Base-by-base conservation (phyloP, 2,329 filamentous ascomycete species). In the Trichophyton schoenleinii region DNA sequence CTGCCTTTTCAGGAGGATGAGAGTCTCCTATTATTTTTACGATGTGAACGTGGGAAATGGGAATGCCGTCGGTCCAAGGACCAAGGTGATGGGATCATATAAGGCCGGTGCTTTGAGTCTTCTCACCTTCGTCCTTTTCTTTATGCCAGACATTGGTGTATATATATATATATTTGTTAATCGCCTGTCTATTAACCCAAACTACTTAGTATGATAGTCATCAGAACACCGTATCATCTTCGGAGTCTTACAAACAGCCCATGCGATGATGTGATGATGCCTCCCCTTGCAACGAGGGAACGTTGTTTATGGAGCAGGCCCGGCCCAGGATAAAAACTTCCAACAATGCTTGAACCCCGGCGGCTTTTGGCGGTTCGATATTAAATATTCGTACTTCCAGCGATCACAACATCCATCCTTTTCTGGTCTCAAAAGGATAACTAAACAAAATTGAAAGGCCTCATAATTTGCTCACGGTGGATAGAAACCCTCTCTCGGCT, bases 291-390 rank as follows among this genome's bases (percentile, higher is more conserved):
- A 28, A 31, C 28, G 7, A 31, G 9, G 20, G 11, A 4, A 52
- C 11, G 8, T 28, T 52, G 20, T 6, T 52, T 28, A 44, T 44
- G 41, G 41, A 44, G n/a, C 15, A 44, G 41, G 9, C 20, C 46
- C 20, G 31, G 46, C 20, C 46, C 20, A 52, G 46, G 25, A 52
- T 15, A 11, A 28, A 52, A 52, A n/a, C 20, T n/a, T 52, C 11
- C 46, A 20, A 11, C 28, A 25, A 28, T 25, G 48, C 25, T 13
- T 53, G 48, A 28, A 53, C 48, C 25, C 22, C 25, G 15, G 28
- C 48, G 52, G 52, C 52, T 55, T 55, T 55, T 28, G 28, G 28
- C 52, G 52, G 52, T 36, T 34, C 52, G 52, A 55, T 22, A 55
- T 55, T 55, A 36, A n/a, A 15, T 49, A 44, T 18, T 44, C 41